These are phyloP conservation scores for Hibiscus mutabilis DNA, from an alignment of 345 rosid genomes.

Conservation along the genomic window DNA sequence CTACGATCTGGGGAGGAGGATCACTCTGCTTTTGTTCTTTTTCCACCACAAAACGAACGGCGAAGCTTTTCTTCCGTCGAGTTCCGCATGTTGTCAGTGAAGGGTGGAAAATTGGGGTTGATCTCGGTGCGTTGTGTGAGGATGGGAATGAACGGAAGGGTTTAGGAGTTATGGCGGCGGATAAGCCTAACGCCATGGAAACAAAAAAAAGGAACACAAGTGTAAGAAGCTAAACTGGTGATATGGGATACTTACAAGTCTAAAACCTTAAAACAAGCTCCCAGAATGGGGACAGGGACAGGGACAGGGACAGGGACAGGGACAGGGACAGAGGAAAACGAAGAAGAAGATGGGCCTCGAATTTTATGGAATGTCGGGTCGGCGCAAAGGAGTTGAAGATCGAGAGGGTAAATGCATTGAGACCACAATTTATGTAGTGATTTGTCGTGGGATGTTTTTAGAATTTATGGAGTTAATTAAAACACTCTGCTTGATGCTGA, in stretches of 20 bases:
- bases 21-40: slow-evolving; percentile 33
- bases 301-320: neutral
- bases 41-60: slow-evolving; percentile 58
- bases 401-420: slow-evolving; percentile 25
- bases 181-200: slow-evolving; percentile 67
- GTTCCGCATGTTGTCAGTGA: neutral
- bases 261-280: neutral
- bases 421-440: slow-evolving; percentile 24
- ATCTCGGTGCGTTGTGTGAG: slow-evolving; percentile 25
- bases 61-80: slow-evolving; percentile 25
- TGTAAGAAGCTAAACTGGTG: neutral
- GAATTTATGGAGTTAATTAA: neutral
- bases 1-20: slow-evolving; percentile 24
- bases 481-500: neutral
- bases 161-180: slow-evolving; percentile 36
- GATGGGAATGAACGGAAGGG: slow-evolving; percentile 27
- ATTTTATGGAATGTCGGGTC: neutral
- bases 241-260: neutral
- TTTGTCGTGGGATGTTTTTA: neutral
- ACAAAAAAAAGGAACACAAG: neutral
- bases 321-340: neutral
- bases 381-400: neutral
- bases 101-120: slow-evolving; percentile 24
- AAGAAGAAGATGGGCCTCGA: neutral
- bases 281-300: neutral